Evolutionary conservation across 2,329 filamentous ascomycete species (phyloP), one percentile per base, ranked within the genome.

Genomic region (Cladosporium oxysporum): DNA sequence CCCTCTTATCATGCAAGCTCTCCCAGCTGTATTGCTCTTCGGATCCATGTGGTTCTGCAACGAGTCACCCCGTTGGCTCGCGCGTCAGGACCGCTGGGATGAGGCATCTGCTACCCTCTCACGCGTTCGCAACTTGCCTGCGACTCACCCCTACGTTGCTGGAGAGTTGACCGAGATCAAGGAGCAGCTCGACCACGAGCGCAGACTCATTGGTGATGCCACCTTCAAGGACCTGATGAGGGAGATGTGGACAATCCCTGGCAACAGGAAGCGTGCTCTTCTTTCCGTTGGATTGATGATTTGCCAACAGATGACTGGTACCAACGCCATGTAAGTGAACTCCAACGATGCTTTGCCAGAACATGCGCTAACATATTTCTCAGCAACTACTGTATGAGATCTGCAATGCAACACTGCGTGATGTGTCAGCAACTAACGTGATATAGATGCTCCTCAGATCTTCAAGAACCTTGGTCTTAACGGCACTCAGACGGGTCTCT

Each of bases 301-400:
- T 47, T 91, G 87, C 75, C 89, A 92, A 75, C 89, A 91, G 75
- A 89, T 91, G 85, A 91, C 89, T 0, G 88, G 88, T 33, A 77
- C 86, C 0, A 88, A 88, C 8, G 87, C 69, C 1, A 69, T 70
- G 62, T 65, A 65, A 52, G 66, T 58, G 21, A 29, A 1, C 3
- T 37, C 60, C n/a, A 21, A 10, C 21, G n/a, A 47, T 21, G n/a
- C n/a, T 47, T 21, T 23, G 41, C 41, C 3, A 7, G 12, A 47
- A 41, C 28, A 31, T 18, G 29, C 28, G 26, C 58, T 60, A 31
- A 61, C 66, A 50, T 62, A 8, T 8, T 5, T 57, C 14, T 10
- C 0, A 83, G 89, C 6, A 87, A 89, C 75, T 90, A 90, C 79
- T 90, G 52, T 55, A 55, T 21, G 52, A 55, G 8, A 29, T 10